A percentile compares a stretch with the other conserved stretches of the same genome.
Conservation (phyloP, 805 yeast species). For the Pichia rugopelliculosa region DNA sequence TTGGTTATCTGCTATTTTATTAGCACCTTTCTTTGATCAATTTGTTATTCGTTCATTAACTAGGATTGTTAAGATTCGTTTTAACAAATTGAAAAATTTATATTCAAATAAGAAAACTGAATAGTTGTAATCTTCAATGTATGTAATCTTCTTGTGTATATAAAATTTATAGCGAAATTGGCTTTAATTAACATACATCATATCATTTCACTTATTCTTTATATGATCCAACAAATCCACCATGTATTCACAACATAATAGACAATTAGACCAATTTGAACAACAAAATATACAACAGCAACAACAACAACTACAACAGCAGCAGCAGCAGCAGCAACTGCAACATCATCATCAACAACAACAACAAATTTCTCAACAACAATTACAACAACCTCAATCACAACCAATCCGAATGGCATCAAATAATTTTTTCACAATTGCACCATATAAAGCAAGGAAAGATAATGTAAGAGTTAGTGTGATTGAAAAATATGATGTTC, state of each 20-base stretch:
- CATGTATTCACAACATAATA: neutral
- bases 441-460: constrained; percentile 53
- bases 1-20: constrained; percentile 24
- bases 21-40: constrained; percentile 31
- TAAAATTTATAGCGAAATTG: neutral
- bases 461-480: constrained; percentile 67
- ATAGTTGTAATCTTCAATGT: no score
- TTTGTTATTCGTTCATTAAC: constrained; percentile 27
- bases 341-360: constrained; percentile 15
- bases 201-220: neutral
- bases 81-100: constrained; percentile 7
- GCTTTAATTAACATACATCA: no score
- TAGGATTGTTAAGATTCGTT: constrained; percentile 15
- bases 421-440: constrained; percentile 45
- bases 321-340: constrained; percentile 1
- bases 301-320: constrained; percentile 17
- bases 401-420: constrained; percentile 38
- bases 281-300: constrained; percentile 16
- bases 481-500: constrained; percentile 73
- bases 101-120: neutral
- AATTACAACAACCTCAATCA: constrained; percentile 16
- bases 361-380: constrained; percentile 10
- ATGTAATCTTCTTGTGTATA: no score
- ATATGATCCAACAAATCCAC: no score
- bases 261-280: constrained; percentile 2